Conservation (phyloP, 768 basidiomycete genomes). For the Phylloporus rhodoxanthus region DNA sequence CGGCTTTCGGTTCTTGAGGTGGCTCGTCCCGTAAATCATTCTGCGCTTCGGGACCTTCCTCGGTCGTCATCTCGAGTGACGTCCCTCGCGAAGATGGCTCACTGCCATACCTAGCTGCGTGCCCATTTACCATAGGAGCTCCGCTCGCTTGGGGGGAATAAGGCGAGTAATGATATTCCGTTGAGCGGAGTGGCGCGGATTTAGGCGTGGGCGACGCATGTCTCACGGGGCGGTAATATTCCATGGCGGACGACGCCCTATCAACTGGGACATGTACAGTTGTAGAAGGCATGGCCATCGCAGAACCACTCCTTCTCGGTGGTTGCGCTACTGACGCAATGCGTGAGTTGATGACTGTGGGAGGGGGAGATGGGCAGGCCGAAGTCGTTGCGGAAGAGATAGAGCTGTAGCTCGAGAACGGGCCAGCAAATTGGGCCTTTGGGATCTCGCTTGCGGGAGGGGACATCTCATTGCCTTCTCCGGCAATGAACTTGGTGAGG, state of each 20-base stretch:
- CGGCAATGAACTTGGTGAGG: conserved; percentile 92
- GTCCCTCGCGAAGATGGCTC: conserved; percentile 25
- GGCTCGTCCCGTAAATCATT: background rate
- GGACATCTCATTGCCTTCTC: conserved; percentile 59
- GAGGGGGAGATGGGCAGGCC: conserved; percentile 71
- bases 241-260: conserved; percentile 74
- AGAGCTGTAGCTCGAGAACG: conserved; percentile 89
- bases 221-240: conserved; percentile 49
- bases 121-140: conserved; percentile 33
- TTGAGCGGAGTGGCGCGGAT: conserved; percentile 47
- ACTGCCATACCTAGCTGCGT: conserved; percentile 31
- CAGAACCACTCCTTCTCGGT: conserved; percentile 62
- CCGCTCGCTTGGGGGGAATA: conserved; percentile 24
- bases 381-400: conserved; percentile 80
- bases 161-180: conserved; percentile 22
- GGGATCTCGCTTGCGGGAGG: conserved; percentile 32
- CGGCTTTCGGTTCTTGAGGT: conserved; percentile 7
- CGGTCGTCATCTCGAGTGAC: conserved; percentile 28
- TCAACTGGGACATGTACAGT: conserved; percentile 52
- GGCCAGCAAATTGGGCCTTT: conserved; percentile 52
- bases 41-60: conserved; percentile 20
- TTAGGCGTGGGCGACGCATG: conserved; percentile 51
- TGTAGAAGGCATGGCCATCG: conserved; percentile 52
- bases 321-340: conserved; percentile 34
- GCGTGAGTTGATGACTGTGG: conserved; percentile 39